phyloP scores from a whole-genome alignment of 208 protist species.

The Wallacemonas collosoma region DNA sequence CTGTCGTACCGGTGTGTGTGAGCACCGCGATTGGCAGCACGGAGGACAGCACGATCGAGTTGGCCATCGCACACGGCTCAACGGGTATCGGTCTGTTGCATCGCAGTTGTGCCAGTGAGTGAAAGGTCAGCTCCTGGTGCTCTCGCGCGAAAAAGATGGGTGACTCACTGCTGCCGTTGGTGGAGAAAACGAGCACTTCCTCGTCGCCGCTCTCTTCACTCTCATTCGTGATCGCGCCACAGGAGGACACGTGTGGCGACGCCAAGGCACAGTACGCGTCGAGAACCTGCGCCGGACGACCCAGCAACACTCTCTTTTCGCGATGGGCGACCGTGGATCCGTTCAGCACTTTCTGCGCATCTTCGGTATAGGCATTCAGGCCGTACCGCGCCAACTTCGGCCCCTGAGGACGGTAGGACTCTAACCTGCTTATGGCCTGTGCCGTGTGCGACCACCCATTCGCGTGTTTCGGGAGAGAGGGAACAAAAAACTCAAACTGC shows the following conservation, averaged over 20 bases:
- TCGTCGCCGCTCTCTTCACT: not conserved
- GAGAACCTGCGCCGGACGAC: not conserved
- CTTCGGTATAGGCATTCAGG: not conserved
- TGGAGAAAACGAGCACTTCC: not conserved
- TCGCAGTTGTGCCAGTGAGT: not conserved
- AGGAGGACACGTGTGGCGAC: not conserved
- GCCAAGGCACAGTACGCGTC: not conserved
- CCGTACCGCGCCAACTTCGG: not conserved
- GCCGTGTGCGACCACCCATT: conserved; percentile 7
- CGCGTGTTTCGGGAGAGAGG: not conserved
- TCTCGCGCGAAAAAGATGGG: not conserved
- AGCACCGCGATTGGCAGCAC: not conserved
- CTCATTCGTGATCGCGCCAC: not conserved
- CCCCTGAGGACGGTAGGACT: not conserved
- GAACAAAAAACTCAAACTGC: not conserved
- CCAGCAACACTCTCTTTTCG: not conserved
- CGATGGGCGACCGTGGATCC: not conserved
- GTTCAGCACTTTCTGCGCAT: not conserved
- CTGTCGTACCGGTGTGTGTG: not conserved
- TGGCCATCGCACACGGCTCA: conserved; percentile 9
- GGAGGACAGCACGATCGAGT: not conserved
- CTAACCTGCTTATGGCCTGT: not conserved
- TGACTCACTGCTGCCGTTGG: not conserved
- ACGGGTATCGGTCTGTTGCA: not conserved
- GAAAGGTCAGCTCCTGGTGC: not conserved